Conservation (phyloP, 78 protist genomes). For the Protostelium mycophagum region DNA sequence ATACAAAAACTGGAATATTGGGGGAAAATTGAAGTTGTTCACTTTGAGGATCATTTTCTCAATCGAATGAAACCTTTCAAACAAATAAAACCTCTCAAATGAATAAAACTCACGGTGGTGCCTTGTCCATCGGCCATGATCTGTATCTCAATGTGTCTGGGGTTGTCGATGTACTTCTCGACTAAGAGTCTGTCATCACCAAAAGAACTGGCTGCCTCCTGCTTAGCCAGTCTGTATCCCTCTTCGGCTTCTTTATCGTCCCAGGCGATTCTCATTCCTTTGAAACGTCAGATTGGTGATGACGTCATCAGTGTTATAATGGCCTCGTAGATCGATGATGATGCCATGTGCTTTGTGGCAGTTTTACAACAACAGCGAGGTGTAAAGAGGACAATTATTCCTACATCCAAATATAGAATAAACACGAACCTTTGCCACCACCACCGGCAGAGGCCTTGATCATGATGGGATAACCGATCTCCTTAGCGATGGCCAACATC, state of each 20-base stretch:
- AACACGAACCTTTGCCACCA: conserved; percentile 93
- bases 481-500: conserved; percentile 63
- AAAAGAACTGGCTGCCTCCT: conserved; percentile 75
- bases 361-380: too few species aligned
- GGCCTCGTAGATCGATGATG: too few species aligned
- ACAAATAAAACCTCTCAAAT: conserved; percentile 40
- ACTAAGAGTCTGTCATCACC: conserved; percentile 89
- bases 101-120: background rate
- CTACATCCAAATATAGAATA: too few species aligned
- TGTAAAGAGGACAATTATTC: too few species aligned
- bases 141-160: conserved; percentile 98
- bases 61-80: conserved; percentile 91
- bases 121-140: conserved; percentile 85
- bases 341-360: too few species aligned
- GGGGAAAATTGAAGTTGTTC: background rate
- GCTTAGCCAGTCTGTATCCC: conserved; percentile 71
- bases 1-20: background rate
- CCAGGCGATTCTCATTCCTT: conserved; percentile 67
- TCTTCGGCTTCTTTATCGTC: conserved; percentile 76
- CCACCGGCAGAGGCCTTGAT: conserved; percentile 97
- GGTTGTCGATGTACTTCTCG: conserved; percentile 88
- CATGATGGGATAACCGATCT: conserved; percentile 93
- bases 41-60: conserved; percentile 94
- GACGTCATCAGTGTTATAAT: too few species aligned
- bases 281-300: too few species aligned